Evolutionary conservation across 2,329 filamentous ascomycete species (phyloP), one percentile per base, ranked within the genome.

Genomic region (Fonsecaea pugnacius): DNA sequence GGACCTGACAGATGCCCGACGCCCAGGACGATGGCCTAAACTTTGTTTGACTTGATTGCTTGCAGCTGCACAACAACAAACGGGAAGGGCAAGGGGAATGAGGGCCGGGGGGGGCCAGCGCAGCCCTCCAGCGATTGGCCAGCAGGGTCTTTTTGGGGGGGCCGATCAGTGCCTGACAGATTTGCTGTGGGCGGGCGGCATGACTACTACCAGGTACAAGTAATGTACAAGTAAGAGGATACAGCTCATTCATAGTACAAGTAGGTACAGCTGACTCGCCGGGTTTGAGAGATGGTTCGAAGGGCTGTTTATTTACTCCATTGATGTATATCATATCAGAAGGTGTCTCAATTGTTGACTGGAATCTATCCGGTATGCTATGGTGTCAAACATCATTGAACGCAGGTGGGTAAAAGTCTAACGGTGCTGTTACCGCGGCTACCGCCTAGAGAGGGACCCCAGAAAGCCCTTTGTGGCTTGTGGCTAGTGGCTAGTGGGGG

Each of bases 381-480:
- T 18, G 5, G 16, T 43, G 18, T 43, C 38, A 43, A n/a, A 43
- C 38, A 43, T 43, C 38, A 18, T 6, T 6, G 5, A 18, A 43
- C 6, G 12, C 38, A 14, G 38, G 38, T 43, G 14, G 10, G 12
- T 12, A 38, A 18, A 43, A 4, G n/a, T 43, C 38, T 16, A 43
- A 43, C 18, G 46, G 6, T 53, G 9, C 58, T 53, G 60, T 63
- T 63, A 38, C 60, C 60, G 54, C 46, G 46, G 54, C 54, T 63
- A 63, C 50, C 36, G 35, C 35, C 51, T 32, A 53, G 43, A 38
- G 33, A 59, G 9, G 43, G 40, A 32, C 50, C 62, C 48, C 51
- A 53, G 40, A 53, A 48, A 36, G 56, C 46, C 43, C 40, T 9
- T 32, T 36, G 40, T 48, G 38, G 36, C 55, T 48, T 35, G 38